Evolutionary conservation across 192 early-diverging fungal genomes (phyloP), one percentile per base, ranked within the genome.

Genomic region (Coemansia sp.): DNA sequence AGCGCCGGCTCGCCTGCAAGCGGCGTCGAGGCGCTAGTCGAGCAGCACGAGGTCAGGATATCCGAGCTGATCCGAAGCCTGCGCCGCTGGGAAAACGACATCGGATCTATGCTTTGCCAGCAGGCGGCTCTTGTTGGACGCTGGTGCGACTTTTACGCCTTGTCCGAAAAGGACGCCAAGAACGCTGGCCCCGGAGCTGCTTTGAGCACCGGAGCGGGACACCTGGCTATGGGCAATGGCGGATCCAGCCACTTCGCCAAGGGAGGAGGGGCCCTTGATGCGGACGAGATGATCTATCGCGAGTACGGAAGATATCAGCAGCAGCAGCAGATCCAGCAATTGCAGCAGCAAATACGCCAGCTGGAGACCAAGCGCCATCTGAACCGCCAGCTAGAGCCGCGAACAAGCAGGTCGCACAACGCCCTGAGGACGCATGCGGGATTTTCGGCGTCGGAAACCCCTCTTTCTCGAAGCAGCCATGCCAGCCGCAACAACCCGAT

Each of bases 1-100:
- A 23, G 30, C 29, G 45, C 25, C 30, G 52, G 39, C 27, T 20
- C 62, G 6, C 70, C 67, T 2, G 30, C 70, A 11, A 72, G 55
- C 36, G 75, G 66, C 13, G 57, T 63, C 6, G 75, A 72, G 48
- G 67, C 70, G 9, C 75, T 78, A 13, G 58, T 78, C 28, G 70
- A 72, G 70, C 75, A 73, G 71, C 76, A 78, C 49, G 76, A 78
- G 51, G 8, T 61, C 14, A 62, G 69, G 10, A 53, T 78, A 49
- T 58, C 76, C 0, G 76, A 67, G 57, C 66, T 78, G 16, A 67
- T 66, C 13, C 67, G 61, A 0, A 57, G 63, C 9, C 54, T 78
- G 53, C 66, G 71, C 14, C 67, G 47, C 22, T 78, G 76, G 76
- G 76, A 78, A 16, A 60, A 32, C 46, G 64, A 69, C 42, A 36